Evolutionary conservation across 2,329 filamentous ascomycete species (phyloP).

Genomic region (Blastomyces percursus): DNA sequence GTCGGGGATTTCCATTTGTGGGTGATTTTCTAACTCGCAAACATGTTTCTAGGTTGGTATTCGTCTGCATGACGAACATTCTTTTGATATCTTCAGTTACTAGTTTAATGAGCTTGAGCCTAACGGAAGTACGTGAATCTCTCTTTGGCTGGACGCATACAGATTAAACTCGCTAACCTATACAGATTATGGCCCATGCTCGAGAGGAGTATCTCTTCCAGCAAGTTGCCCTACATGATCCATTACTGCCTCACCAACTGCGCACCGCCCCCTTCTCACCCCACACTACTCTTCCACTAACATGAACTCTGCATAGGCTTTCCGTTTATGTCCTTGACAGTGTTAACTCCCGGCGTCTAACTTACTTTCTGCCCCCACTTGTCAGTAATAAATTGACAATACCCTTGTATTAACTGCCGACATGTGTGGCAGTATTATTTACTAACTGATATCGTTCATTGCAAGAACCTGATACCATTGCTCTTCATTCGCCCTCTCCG

Average conservation of each 20-base stretch:
- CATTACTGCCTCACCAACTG: conserved; percentile 1
- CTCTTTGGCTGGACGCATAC: conserved; percentile 5
- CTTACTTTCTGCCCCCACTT: conserved; percentile 39
- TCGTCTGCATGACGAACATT: conserved; percentile 51
- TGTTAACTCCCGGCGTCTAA: conserved; percentile 36
- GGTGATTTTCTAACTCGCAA: not conserved
- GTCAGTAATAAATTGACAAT: conserved; percentile 22
- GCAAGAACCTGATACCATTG: conserved; percentile 49
- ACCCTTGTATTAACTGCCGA: conserved; percentile 1
- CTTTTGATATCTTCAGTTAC: conserved; percentile 50
- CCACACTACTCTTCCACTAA: conserved; percentile 1
- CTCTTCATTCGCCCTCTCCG: conserved; percentile 47
- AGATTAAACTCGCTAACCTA: conserved; percentile 2
- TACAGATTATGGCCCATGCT: conserved; percentile 49
- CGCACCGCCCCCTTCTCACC: conserved; percentile 1
- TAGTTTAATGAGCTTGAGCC: conserved; percentile 47
- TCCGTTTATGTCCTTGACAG: conserved; percentile 37
- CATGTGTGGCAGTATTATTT: not conserved
- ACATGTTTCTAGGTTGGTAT: conserved; percentile 38
- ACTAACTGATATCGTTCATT: conserved; percentile 2
- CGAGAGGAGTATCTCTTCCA: conserved; percentile 52
- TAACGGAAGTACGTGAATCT: conserved; percentile 41
- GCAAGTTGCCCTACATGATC: conserved; percentile 26
- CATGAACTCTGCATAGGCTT: conserved; percentile 19
- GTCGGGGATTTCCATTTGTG: not conserved